phyloP scores from a whole-genome alignment of 371 early-diverging fungal species.

The Rhizopus arrhizus region DNA sequence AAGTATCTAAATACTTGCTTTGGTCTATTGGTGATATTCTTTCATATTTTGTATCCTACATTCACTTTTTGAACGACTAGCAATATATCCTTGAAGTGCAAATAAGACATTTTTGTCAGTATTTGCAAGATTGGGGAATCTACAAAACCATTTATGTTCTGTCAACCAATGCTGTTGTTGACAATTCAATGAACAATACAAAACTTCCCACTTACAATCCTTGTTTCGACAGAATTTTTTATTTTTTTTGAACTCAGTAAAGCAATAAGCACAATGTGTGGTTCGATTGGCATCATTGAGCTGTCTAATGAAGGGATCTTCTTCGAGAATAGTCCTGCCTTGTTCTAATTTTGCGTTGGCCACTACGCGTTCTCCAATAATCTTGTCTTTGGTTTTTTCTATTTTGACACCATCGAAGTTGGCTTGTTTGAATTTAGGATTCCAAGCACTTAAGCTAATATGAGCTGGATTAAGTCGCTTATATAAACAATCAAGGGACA shows the following conservation, averaged over 20 bases:
- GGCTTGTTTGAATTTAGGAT: background rate
- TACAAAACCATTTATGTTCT: conserved; percentile 26
- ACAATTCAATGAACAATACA: conserved; percentile 24
- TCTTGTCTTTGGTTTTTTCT: background rate
- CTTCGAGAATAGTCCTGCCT: conserved; percentile 15
- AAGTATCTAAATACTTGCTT: conserved; percentile 1
- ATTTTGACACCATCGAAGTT: background rate
- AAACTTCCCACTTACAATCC: conserved; percentile 15
- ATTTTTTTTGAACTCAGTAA: background rate
- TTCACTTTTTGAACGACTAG: conserved; percentile 7
- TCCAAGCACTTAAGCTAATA: conserved; percentile 8
- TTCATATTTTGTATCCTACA: background rate
- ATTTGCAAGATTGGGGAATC: conserved; percentile 15
- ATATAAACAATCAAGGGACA: background rate
- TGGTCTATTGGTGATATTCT: background rate
- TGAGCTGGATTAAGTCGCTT: conserved; percentile 24
- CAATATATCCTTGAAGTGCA: conserved; percentile 27
- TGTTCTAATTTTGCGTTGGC: conserved; percentile 2
- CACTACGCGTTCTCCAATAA: conserved; percentile 8
- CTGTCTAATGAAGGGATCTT: conserved; percentile 29
- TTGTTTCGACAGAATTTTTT: conserved; percentile 1
- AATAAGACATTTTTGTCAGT: conserved; percentile 14
- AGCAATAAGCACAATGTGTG: conserved; percentile 23
- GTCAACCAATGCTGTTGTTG: conserved; percentile 17
- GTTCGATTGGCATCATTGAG: background rate